Evolutionary conservation across 129 eudicot species (phyloP), one percentile per base, ranked within the genome.

Genomic region (Flaveria bidentis): DNA sequence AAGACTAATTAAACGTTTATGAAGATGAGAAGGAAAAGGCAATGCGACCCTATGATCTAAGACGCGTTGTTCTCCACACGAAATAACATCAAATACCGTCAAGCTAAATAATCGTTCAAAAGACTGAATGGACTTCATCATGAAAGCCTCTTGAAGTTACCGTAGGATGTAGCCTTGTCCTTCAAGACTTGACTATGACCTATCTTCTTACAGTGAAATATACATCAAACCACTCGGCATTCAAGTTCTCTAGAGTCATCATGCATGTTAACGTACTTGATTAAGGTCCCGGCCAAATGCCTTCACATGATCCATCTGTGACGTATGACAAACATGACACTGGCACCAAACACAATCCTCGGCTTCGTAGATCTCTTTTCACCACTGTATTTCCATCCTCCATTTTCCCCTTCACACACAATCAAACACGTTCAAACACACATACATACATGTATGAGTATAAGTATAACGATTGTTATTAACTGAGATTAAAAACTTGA

Each of bases 321-420:
- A 92, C 73, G 58, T 88, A 92, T 23, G 96, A 80, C 78, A 92
- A 84, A 83, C 96, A 92, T 18, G 96, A 77, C 70, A 88, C 16
- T 5, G 96, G 94, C 75, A 92, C 92, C 55, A 92, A 82, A 58
- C 96, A 92, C 62, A 92, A 85, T 68, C 98, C 98, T 90, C 94
- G 88, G 64, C 92, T 88, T 62, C 80, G 82, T 5, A 92, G 84
- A 73, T 88, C 94, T 70, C 78, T 67, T 33, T 80, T 56, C 28
- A 30, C 7, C 73, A 76, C 84, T 39, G 78, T 85, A 25, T 39
- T 76, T 55, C 81, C 80, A 7, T 75, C 73, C 51, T 82, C 87
- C 49, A 66, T 30, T 45, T 69, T 64, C 22, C 69, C 85, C 85
- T 87, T n/a, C 20, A 15, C 49, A 9, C 2, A 17, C n/a, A 36